These are phyloP conservation scores for Misopates orontium DNA, from an alignment of 257 asterid genomes.

Conservation along the genomic window DNA sequence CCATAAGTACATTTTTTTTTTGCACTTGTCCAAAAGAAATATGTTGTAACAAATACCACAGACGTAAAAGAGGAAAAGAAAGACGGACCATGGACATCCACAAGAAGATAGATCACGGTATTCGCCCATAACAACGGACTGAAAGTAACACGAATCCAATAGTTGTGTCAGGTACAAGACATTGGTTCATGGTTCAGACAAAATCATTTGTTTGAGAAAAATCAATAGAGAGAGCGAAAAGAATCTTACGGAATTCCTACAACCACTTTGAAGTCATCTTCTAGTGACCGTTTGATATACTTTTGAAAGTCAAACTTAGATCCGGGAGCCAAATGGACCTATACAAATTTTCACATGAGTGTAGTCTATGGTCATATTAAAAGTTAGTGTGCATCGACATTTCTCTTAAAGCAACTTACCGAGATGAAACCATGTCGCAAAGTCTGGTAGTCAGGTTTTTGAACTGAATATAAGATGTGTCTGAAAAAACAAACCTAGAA, in stretches of 20 bases:
- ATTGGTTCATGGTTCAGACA: not conserved
- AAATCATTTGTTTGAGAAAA: not conserved
- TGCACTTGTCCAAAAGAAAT: too few relatives aligned
- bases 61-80: not conserved
- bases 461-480: constrained; percentile 78
- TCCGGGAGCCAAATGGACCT: constrained; percentile 98
- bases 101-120: constrained; percentile 72
- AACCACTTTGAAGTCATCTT: constrained; percentile 92
- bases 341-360: not conserved
- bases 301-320: constrained; percentile 90
- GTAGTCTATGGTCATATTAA: not conserved
- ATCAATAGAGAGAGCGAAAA: not conserved
- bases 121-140: constrained; percentile 74
- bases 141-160: constrained; percentile 29
- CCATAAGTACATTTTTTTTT: too few relatives aligned
- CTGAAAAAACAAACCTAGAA: constrained; percentile 81
- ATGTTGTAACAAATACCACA: too few relatives aligned
- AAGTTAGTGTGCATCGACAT: not conserved
- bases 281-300: constrained; percentile 88
- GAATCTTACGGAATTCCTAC: constrained; percentile 79
- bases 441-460: constrained; percentile 79
- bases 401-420: constrained; percentile 44
- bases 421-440: constrained; percentile 90
- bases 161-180: not conserved
- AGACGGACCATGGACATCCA: constrained; percentile 62